phyloP scores from a whole-genome alignment of 2,329 filamentous ascomycete species.

The Triangularia verruculosa region DNA sequence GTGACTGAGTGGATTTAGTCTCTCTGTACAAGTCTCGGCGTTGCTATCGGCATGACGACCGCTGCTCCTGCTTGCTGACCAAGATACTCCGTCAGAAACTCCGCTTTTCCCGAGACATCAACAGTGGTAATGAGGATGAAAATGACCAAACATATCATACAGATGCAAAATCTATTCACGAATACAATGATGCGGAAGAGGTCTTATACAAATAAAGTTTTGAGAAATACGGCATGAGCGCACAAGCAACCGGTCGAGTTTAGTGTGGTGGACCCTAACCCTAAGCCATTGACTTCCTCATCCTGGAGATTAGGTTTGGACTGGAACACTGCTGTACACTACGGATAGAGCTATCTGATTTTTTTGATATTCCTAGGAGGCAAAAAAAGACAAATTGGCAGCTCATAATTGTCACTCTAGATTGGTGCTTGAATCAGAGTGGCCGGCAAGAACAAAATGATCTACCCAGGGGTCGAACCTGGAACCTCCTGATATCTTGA shows the following conservation, averaged over 20 bases:
- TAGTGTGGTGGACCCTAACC: neutral
- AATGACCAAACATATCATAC: neutral
- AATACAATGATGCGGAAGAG: neutral
- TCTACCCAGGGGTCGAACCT: constrained; percentile 12
- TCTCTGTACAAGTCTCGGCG: neutral
- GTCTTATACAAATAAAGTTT: neutral
- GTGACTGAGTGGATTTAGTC: neutral
- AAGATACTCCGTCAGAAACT: neutral
- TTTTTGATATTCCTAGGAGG: too few species aligned
- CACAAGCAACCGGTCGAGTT: neutral
- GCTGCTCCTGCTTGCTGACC: neutral
- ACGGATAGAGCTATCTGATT: too few species aligned
- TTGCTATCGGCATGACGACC: neutral
- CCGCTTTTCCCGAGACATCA: neutral
- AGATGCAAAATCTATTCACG: neutral
- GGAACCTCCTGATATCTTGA: constrained; percentile 11
- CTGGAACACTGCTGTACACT: too few species aligned
- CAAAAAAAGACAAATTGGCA: too few species aligned
- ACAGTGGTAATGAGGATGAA: neutral
- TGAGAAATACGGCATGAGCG: neutral
- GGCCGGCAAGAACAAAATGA: constrained; percentile 1
- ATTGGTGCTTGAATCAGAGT: too few species aligned
- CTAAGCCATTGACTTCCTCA: neutral
- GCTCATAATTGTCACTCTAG: too few species aligned
- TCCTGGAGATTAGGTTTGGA: neutral